Conservation (phyloP, 257 asterid species). For the Penstemon newberryi region DNA sequence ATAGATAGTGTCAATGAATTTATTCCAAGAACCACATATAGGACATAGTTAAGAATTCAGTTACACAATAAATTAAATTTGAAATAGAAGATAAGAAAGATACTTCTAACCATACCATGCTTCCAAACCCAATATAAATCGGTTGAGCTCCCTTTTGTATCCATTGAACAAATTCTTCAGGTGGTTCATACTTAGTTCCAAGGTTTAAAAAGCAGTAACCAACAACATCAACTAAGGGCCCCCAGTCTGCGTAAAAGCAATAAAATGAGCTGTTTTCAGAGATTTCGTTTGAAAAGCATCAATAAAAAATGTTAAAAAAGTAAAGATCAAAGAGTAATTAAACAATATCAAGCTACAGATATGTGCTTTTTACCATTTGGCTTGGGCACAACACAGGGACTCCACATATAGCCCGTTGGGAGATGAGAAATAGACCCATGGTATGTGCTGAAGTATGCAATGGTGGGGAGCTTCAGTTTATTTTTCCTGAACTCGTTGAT, state of each 20-base stretch:
- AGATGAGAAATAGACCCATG: slow-evolving; percentile 94
- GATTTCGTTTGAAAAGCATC: too few relatives aligned
- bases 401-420: slow-evolving; percentile 99
- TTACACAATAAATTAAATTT: too few relatives aligned
- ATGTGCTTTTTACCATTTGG: slow-evolving; percentile 66
- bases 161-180: slow-evolving; percentile 74
- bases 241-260: slow-evolving; percentile 78
- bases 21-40: not conserved
- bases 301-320: not conserved
- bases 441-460: slow-evolving; percentile 92
- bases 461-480: slow-evolving; percentile 88
- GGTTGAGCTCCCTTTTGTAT: slow-evolving; percentile 78
- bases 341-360: slow-evolving; percentile 11
- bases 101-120: slow-evolving; percentile 65
- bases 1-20: slow-evolving; percentile 18
- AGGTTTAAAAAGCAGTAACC: slow-evolving; percentile 88
- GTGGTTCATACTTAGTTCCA: slow-evolving; percentile 72
- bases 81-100: too few relatives aligned
- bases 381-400: slow-evolving; percentile 92
- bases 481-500: slow-evolving; percentile 89
- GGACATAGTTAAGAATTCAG: too few relatives aligned
- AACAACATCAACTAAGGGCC: slow-evolving; percentile 86
- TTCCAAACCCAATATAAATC: slow-evolving; percentile 93
- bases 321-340: slow-evolving; percentile 2
- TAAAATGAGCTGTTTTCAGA: not conserved